These are phyloP conservation scores for Vanrija humicola DNA, from an alignment of 1,284 basidiomycete genomes.

Conservation along the genomic window DNA sequence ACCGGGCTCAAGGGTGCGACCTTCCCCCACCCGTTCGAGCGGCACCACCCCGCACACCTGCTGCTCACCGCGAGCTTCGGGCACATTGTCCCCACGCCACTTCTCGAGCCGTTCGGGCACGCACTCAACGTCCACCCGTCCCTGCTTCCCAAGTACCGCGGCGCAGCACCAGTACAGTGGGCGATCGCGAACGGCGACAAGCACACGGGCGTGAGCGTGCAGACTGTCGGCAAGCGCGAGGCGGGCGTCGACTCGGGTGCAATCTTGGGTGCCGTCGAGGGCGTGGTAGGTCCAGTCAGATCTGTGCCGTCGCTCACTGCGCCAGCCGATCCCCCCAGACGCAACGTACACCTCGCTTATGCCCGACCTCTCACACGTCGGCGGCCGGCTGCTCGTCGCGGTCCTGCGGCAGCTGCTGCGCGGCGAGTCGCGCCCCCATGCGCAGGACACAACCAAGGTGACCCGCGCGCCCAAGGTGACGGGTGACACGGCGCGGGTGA, in stretches of 20 bases:
- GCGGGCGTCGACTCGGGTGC: slow-evolving; percentile 50
- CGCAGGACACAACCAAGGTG: slow-evolving; percentile 52
- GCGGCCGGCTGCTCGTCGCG: slow-evolving; percentile 66
- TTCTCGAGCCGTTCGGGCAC: slow-evolving; percentile 66
- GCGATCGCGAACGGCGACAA: slow-evolving; percentile 62
- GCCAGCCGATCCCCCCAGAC: slow-evolving; percentile 53
- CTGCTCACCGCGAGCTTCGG: slow-evolving; percentile 91
- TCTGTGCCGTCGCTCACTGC: not conserved
- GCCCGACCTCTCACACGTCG: slow-evolving; percentile 60
- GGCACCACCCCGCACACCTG: slow-evolving; percentile 55
- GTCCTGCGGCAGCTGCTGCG: slow-evolving; percentile 62
- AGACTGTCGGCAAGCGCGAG: slow-evolving; percentile 42
- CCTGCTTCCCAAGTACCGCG: slow-evolving; percentile 79
- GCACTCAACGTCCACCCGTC: slow-evolving; percentile 92
- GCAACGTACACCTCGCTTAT: slow-evolving; percentile 59
- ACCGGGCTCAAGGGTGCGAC: slow-evolving; percentile 20
- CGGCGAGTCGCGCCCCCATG: slow-evolving; percentile 53
- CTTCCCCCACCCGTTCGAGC: slow-evolving; percentile 45
- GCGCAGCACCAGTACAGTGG: slow-evolving; percentile 89
- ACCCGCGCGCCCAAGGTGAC: slow-evolving; percentile 63
- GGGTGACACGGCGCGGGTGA: slow-evolving; percentile 55
- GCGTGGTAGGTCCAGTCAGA: slow-evolving; percentile 26
- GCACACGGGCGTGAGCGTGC: slow-evolving; percentile 66
- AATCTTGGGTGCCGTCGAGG: slow-evolving; percentile 38
- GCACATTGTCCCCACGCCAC: slow-evolving; percentile 66